Evolutionary conservation across 345 rosid species (phyloP).

Genomic region (Syzygium grande): DNA sequence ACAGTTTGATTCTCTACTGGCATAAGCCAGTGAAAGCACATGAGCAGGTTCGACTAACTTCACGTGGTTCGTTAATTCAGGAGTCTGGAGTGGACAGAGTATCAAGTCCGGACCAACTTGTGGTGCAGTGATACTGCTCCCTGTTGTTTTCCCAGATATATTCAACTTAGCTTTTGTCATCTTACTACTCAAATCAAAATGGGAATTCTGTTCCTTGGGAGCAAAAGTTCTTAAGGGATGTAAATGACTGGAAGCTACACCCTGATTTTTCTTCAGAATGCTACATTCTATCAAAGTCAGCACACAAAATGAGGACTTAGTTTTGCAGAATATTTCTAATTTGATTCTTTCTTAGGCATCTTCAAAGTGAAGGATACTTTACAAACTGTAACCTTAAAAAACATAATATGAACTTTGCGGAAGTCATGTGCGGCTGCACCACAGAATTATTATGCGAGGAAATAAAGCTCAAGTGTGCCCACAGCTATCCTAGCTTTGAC

Average conservation of each 20-base stretch:
- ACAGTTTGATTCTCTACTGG: neutral
- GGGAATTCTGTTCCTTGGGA: neutral
- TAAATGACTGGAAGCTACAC: neutral
- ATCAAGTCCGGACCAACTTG: neutral
- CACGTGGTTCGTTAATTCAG: rapidly evolving
- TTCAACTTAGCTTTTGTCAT: neutral
- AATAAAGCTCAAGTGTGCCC: neutral
- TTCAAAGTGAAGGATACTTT: neutral
- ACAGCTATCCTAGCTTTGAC: neutral
- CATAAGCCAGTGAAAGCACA: neutral
- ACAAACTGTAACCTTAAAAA: neutral
- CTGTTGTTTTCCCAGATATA: neutral
- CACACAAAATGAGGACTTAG: neutral
- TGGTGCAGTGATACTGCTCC: neutral
- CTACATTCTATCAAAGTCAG: neutral
- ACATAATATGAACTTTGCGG: neutral
- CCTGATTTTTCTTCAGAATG: neutral
- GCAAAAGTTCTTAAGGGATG: neutral
- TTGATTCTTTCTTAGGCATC: neutral
- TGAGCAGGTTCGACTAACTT: neutral
- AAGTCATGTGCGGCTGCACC: neutral
- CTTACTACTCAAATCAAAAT: neutral
- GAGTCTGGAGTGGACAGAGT: neutral
- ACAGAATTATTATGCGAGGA: neutral
- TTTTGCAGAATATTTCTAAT: neutral